A percentile compares a stretch with the other conserved stretches of the same genome.
These are phyloP conservation scores for Linanthus parryae DNA, from an alignment of 148 eudicot species.

Conservation along the genomic window DNA sequence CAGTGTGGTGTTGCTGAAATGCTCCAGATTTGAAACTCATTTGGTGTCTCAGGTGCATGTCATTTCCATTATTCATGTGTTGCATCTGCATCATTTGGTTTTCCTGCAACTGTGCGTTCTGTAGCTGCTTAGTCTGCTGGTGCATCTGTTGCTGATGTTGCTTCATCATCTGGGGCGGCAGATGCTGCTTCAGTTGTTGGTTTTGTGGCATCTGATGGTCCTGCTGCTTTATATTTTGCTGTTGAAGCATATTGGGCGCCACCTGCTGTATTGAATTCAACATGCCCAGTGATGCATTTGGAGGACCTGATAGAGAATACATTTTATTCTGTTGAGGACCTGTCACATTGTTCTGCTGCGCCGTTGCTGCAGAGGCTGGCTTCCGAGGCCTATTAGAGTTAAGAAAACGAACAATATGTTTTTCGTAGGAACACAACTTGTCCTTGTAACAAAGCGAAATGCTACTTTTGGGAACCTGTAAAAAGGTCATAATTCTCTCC, in stretches of 20 bases:
- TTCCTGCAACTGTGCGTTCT: neutral
- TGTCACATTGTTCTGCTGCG: too few relatives aligned
- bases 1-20: neutral
- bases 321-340: too few relatives aligned
- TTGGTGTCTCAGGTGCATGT: neutral
- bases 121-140: neutral
- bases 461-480: constrained; percentile 5
- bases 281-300: neutral
- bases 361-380: neutral
- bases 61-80: neutral
- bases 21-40: constrained; percentile 1
- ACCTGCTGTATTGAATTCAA: neutral
- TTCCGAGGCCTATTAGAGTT: neutral
- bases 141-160: neutral
- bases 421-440: neutral
- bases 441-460: constrained; percentile 5
- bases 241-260: too few relatives aligned
- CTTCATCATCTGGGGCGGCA: neutral
- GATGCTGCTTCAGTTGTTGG: too few relatives aligned
- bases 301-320: too few relatives aligned
- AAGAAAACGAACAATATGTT: neutral
- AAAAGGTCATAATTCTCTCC: constrained; percentile 2
- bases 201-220: constrained; percentile 4
- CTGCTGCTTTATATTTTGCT: constrained; percentile 7
- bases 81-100: neutral